phyloP scores from a whole-genome alignment of 73 alveolate genomes.

The Blepharisma japonicum region DNA sequence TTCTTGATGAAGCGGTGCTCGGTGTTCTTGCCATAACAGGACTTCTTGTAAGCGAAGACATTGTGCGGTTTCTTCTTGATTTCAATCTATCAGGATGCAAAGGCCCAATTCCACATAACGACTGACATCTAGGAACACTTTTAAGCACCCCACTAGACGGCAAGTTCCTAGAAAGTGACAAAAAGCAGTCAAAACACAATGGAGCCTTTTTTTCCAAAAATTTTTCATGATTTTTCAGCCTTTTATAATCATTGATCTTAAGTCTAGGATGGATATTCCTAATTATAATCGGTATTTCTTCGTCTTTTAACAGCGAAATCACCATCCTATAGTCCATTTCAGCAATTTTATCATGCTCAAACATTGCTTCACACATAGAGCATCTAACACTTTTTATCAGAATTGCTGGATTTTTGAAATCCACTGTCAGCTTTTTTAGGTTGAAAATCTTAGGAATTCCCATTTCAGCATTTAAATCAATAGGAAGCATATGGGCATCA shows the following conservation, averaged over 20 bases:
- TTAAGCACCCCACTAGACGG: conserved; percentile 11
- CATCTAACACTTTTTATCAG: neutral
- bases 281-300: conserved; percentile 5
- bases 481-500: neutral
- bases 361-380: neutral
- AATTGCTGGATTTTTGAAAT: neutral
- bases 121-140: neutral
- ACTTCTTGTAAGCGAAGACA: too few species aligned
- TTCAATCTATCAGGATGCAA: neutral
- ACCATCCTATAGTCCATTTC: neutral
- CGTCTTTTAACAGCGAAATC: neutral
- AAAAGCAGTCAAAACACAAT: conserved; percentile 9
- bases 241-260: neutral
- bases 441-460: neutral
- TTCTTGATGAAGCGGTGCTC: neutral
- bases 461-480: neutral
- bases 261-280: neutral
- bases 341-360: neutral
- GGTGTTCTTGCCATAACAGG: neutral
- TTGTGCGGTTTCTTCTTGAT: conserved; percentile 1
- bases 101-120: neutral
- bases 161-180: neutral
- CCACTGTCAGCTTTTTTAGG: conserved; percentile 3
- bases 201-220: neutral
- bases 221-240: neutral